A percentile compares a stretch with the other conserved stretches of the same genome.
phyloP scores from a whole-genome alignment of 1,284 basidiomycete species.

The Ceratobasidium sp. region DNA sequence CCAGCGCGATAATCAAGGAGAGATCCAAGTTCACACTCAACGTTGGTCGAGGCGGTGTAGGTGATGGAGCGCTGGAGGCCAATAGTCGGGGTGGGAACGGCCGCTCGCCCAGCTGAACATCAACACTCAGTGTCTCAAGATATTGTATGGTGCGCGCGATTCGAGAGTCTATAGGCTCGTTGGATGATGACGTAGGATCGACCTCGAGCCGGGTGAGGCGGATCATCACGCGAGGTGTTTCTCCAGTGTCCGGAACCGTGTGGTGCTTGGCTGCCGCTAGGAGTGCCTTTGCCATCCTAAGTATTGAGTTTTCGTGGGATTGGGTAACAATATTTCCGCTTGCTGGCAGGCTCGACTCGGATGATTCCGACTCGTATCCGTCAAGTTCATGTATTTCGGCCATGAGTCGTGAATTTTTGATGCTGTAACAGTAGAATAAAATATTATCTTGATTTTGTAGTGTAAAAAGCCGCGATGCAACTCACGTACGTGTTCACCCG shows the following conservation, averaged over 20 bases:
- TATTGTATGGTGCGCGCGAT: slow-evolving; percentile 71
- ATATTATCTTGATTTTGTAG: slow-evolving; percentile 23
- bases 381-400: slow-evolving; percentile 85
- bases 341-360: slow-evolving; percentile 61
- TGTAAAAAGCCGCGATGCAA: slow-evolving; percentile 16
- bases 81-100: slow-evolving; percentile 37
- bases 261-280: slow-evolving; percentile 72
- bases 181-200: slow-evolving; percentile 46
- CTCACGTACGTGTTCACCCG: slow-evolving; percentile 83
- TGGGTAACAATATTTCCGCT: slow-evolving; percentile 54
- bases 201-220: slow-evolving; percentile 78
- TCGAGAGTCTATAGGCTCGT: slow-evolving; percentile 65
- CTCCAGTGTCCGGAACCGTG: slow-evolving; percentile 52
- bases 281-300: slow-evolving; percentile 73
- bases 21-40: slow-evolving; percentile 80
- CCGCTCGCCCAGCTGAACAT: slow-evolving; percentile 74
- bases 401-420: slow-evolving; percentile 79
- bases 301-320: slow-evolving; percentile 78
- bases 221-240: slow-evolving; percentile 65
- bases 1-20: slow-evolving; percentile 82
- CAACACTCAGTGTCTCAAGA: slow-evolving; percentile 73
- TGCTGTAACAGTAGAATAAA: slow-evolving; percentile 60
- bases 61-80: background rate
- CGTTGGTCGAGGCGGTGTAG: slow-evolving; percentile 61
- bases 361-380: slow-evolving; percentile 79